Base-by-base conservation (phyloP, 164 flowering plant species). In the Stephania cephalantha region DNA sequence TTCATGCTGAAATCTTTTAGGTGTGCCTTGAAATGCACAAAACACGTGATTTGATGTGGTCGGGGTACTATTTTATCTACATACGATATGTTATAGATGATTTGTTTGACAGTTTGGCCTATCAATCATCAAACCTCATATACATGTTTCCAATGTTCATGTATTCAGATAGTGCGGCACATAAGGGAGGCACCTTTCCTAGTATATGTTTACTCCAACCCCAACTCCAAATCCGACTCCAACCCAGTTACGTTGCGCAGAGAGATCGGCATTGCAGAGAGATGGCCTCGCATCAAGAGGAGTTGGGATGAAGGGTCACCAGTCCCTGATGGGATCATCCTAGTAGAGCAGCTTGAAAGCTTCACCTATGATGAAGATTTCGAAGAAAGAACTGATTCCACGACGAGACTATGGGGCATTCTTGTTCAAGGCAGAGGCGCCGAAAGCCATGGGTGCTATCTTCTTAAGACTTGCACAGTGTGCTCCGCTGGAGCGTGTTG, bases 341-440 rank as follows among this genome's bases (percentile, higher is more conserved):
- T 83, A 50, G 84, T 83, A 17, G 79, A 83, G 73, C 77, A 80
- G 70, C 78, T 85, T 46, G 64, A 80, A 4, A 70, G 18, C 12
- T 64, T 74, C 35, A 53, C 74, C 1, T 52, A 70, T 1, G 72
- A 22, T 13, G 70, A 18, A 8, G 72, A 61, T 9, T 69, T 61
- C 12, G 71, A 67, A 53, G 25, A 20, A 12, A 31, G 45, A 20
- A 17, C 25, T 10, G 30, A 17, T 68, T 44, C 46, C 70, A 68
- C 74, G 10, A 79, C 76, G 9, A 80, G 35, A 65, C 42, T 71
- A 9, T 85, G 85, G 85, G 85, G 85, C 10, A 50, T 85, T 7
- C 67, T 83, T 1, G 75, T 85, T 12, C 87, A 85, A 78, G 87
- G 83, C 0, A 83, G 75, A 75, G 87, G 85, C 53, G 22, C 65